A percentile compares a stretch with the other conserved stretches of the same genome.
Evolutionary conservation across 306 rosid genomes (phyloP).

Genomic region (Cajanus cajan): DNA sequence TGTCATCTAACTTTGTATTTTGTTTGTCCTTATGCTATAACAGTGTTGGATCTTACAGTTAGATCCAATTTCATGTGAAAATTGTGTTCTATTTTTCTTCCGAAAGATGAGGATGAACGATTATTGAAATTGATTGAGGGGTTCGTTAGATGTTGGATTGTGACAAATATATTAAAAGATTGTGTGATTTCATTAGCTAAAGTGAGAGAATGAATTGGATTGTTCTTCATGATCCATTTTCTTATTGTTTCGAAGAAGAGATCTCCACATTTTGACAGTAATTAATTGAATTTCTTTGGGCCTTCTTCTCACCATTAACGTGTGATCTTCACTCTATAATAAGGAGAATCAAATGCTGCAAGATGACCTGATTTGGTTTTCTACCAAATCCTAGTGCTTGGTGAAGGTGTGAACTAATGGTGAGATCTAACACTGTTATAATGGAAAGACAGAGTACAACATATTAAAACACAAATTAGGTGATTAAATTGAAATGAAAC

Average conservation of each 20-base stretch:
- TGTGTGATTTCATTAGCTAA: neutral
- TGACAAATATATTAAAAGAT: neutral
- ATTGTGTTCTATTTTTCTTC: too few species aligned
- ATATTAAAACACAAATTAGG: neutral
- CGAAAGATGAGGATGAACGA: neutral
- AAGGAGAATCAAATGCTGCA: neutral
- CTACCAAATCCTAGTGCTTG: neutral
- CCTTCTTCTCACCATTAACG: neutral
- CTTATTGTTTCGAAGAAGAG: too few species aligned
- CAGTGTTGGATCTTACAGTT: too few species aligned
- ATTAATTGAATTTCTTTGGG: neutral
- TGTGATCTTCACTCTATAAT: neutral
- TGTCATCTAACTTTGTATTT: too few species aligned
- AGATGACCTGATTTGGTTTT: neutral
- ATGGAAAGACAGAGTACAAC: neutral
- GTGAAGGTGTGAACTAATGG: neutral
- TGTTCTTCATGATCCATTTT: neutral
- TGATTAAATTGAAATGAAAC: neutral
- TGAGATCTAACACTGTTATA: neutral
- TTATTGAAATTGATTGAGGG: neutral
- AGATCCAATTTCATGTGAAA: too few species aligned
- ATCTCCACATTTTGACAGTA: too few species aligned
- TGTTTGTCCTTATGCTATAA: too few species aligned
- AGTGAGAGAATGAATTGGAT: neutral
- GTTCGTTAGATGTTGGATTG: neutral